A percentile compares a stretch with the other conserved stretches of the same genome.
Evolutionary conservation across 225 moss, liverwort and hornwort species (phyloP).

Genomic region (Bryum argenteum): DNA sequence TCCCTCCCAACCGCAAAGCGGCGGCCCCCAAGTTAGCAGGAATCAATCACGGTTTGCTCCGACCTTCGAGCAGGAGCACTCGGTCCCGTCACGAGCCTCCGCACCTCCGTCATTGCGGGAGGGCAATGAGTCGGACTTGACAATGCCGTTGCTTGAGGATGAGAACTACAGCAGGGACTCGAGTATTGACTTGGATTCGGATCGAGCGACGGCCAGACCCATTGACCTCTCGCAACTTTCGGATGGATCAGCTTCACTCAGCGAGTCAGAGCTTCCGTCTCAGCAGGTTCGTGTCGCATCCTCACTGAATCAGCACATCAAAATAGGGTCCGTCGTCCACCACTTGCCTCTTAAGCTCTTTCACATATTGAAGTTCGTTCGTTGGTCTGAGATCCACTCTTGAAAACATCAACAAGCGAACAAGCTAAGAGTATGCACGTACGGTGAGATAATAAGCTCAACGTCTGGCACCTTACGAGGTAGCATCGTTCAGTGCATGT

Average conservation of each 20-base stretch:
- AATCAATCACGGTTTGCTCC: conserved; percentile 31
- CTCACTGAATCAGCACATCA: no score
- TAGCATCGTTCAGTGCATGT: not conserved
- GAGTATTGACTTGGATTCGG: conserved; percentile 29
- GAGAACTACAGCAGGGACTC: conserved; percentile 36
- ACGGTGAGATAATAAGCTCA: not conserved
- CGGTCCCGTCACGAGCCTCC: conserved; percentile 34
- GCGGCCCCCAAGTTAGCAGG: conserved; percentile 3
- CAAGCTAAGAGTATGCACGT: not conserved
- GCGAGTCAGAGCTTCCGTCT: conserved; percentile 27
- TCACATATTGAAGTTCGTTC: not conserved
- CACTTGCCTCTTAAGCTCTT: not conserved
- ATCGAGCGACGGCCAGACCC: conserved; percentile 19
- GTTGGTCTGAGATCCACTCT: not conserved
- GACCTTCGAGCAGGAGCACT: conserved; percentile 25
- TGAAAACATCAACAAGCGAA: not conserved
- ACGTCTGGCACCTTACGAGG: not conserved
- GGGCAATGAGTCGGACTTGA: conserved; percentile 53
- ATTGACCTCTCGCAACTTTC: conserved; percentile 24
- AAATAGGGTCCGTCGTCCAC: not conserved
- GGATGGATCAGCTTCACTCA: conserved; percentile 33
- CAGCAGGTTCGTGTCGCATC: conserved; percentile 27
- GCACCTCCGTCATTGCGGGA: conserved; percentile 43
- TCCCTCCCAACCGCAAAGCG: conserved; percentile 27
- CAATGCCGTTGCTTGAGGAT: conserved; percentile 49